Evolutionary conservation across 2,329 filamentous ascomycete species (phyloP).

Genomic region (Penicillium sclerotiorum): DNA sequence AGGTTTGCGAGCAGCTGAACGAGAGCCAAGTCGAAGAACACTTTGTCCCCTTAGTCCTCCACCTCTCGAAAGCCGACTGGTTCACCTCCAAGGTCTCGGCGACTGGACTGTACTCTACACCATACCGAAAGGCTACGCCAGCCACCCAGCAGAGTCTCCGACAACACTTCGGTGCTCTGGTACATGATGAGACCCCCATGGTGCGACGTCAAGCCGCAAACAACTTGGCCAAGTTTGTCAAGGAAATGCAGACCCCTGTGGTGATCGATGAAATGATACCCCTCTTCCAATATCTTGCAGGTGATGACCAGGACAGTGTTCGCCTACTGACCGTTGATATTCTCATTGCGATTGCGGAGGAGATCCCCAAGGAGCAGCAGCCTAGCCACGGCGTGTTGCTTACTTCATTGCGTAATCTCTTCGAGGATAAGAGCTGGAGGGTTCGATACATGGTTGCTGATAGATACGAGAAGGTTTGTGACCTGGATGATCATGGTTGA

Average conservation of each 20-base stretch:
- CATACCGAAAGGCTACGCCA: constrained; percentile 87
- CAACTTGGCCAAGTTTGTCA: constrained; percentile 95
- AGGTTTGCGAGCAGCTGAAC: constrained; percentile 93
- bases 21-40: constrained; percentile 92
- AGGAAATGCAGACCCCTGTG: constrained; percentile 88
- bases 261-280: constrained; percentile 99
- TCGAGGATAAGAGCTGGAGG: constrained; percentile 99
- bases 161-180: constrained; percentile 87
- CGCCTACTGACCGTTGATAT: constrained; percentile 94
- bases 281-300: constrained; percentile 93
- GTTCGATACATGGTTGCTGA: constrained; percentile 99
- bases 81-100: constrained; percentile 99
- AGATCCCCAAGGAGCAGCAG: constrained; percentile 97
- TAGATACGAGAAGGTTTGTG: constrained; percentile 87
- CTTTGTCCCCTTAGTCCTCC: constrained; percentile 93
- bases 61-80: constrained; percentile 99
- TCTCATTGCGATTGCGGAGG: constrained; percentile 92
- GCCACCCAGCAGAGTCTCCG: constrained; percentile 88
- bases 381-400: constrained; percentile 91
- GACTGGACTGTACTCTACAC: constrained; percentile 89
- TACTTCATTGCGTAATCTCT: constrained; percentile 85
- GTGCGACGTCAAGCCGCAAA: constrained; percentile 95
- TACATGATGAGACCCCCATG: constrained; percentile 99
- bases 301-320: constrained; percentile 97
- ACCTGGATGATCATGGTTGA: not conserved